Percentiles rank a stretch among this genome's conserved stretches.
phyloP scores from a whole-genome alignment of 225 moss, liverwort and hornwort genomes.

The Lunularia cruciata region DNA sequence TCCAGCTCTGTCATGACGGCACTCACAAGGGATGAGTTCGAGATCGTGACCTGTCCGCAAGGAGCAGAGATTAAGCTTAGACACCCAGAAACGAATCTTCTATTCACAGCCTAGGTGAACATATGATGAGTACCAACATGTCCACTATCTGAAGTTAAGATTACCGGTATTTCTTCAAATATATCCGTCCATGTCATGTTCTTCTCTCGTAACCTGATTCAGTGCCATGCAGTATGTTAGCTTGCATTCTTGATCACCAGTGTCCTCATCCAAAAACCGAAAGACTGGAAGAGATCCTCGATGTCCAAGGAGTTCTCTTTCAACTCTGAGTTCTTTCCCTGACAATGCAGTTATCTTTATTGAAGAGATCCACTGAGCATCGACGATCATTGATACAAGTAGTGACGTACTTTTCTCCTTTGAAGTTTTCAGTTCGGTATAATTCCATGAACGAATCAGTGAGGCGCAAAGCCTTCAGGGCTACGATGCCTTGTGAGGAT shows the following conservation, averaged over 20 bases:
- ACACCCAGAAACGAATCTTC: no score
- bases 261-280: no score
- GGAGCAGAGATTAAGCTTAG: no score
- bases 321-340: neutral
- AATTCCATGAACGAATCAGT: conserved; percentile 92
- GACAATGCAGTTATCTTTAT: neutral
- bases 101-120: neutral
- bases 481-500: conserved; percentile 88
- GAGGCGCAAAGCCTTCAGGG: conserved; percentile 87
- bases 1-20: conserved; percentile 95
- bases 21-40: conserved; percentile 93
- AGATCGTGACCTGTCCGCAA: conserved; percentile 79
- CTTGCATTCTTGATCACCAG: no score
- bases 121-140: neutral
- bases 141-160: neutral
- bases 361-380: no score
- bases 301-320: neutral
- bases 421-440: conserved; percentile 76
- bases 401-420: conserved; percentile 87
- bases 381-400: no score
- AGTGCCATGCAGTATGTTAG: no score
- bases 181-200: conserved; percentile 89
- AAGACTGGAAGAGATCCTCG: no score
- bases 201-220: conserved; percentile 87
- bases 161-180: conserved; percentile 94